Evolutionary conservation across 2,329 filamentous ascomycete genomes (phyloP), one percentile per base, ranked within the genome.

Genomic region (Pseudogymnoascus sp.): DNA sequence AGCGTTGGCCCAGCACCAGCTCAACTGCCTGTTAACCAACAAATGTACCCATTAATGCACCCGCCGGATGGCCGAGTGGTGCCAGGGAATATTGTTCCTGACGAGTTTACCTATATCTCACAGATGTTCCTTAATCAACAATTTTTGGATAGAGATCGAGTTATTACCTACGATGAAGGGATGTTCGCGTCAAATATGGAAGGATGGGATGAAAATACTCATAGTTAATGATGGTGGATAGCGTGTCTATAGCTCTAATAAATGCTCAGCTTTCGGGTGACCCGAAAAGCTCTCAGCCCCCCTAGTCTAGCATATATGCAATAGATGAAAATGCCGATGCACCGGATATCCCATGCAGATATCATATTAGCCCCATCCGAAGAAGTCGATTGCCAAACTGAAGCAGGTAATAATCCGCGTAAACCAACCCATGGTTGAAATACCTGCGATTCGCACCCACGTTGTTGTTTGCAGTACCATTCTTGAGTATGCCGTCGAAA

Each of bases 91-190:
- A 50, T 64, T 2, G 60, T 50, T 4, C 39, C 60, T 11, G 68
- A 69, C 29, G 66, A 70, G n/a, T 41, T 68, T 10, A 63, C 64
- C 36, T 61, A 63, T 10, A 66, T 69, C 13, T 67, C 69, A 8
- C 64, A 65, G 17, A 64, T 67, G 36, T 62, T 70, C 63, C 58
- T 67, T 9, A 67, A 66, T 33, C 69, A 70, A 24, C 67, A 70
- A 50, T 71, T 66, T 31, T 63, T 66, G 1, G 69, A 67, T 17
- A 62, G 69, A 61, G 69, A 71, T 61, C 67, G 70, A 8, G 66
- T 71, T 1, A 70, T 71, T 60, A 71, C 60, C 24, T 68, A 67
- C 47, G 63, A 66, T 50, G 61, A 61, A 54, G 63, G 41, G 5
- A 62, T 62, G 61, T 62, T 62, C 9, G 54, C 33, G 6, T 37